A percentile compares a stretch with the other conserved stretches of the same genome.
These are phyloP conservation scores for Ormosia semicastrata DNA, from an alignment of 306 rosid species.

Conservation along the genomic window DNA sequence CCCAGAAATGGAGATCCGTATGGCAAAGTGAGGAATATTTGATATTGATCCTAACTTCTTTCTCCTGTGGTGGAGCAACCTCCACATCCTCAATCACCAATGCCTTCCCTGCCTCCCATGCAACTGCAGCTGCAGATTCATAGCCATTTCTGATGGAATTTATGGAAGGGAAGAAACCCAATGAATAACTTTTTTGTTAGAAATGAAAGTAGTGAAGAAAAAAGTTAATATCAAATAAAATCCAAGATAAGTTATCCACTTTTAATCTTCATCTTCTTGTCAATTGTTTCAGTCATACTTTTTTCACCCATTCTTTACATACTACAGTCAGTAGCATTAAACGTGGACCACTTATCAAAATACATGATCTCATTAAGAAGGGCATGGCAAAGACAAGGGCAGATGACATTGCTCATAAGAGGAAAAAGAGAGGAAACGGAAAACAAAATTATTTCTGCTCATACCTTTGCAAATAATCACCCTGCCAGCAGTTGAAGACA, in stretches of 20 bases:
- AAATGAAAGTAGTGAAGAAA: neutral
- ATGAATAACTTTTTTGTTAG: neutral
- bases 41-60: conserved; percentile 34
- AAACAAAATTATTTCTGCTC: neutral
- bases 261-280: neutral
- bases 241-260: neutral
- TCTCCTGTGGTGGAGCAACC: conserved; percentile 45
- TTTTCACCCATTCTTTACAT: neutral
- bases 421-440: too few species aligned
- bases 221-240: neutral
- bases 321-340: neutral
- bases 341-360: neutral
- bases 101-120: conserved; percentile 47
- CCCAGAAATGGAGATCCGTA: conserved; percentile 42
- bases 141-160: neutral
- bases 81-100: conserved; percentile 42
- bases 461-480: conserved; percentile 39
- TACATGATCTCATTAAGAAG: neutral
- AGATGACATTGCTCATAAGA: neutral
- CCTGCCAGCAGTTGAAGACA: conserved; percentile 35
- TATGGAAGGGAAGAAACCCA: neutral
- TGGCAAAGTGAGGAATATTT: conserved; percentile 42
- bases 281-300: neutral
- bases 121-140: conserved; percentile 35
- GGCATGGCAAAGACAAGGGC: neutral